These are phyloP conservation scores for Boletus rex-veris DNA, from an alignment of 768 basidiomycete genomes.

Conservation along the genomic window DNA sequence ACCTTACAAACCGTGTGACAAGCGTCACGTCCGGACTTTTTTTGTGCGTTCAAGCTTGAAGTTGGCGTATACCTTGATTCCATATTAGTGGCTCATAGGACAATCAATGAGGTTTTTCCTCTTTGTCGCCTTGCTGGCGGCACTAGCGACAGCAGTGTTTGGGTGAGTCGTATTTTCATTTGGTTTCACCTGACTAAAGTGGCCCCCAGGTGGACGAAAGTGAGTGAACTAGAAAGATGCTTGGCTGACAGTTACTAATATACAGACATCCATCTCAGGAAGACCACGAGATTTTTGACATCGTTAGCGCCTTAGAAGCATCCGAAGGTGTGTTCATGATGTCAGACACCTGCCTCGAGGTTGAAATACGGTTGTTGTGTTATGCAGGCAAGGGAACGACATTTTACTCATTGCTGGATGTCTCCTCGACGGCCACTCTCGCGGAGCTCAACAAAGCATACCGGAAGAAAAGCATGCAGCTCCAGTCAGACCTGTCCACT, in stretches of 20 bases:
- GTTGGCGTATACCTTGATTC: not conserved
- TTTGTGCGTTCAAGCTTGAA: not conserved
- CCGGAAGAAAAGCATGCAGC: slow-evolving; percentile 81
- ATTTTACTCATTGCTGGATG: slow-evolving; percentile 92
- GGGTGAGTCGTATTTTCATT: slow-evolving; percentile 48
- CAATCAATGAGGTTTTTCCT: slow-evolving; percentile 48
- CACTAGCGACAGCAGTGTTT: slow-evolving; percentile 48
- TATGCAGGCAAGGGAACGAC: slow-evolving; percentile 78
- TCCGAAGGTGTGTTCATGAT: slow-evolving; percentile 59
- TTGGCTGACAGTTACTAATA: slow-evolving; percentile 6
- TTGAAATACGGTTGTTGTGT: not conserved
- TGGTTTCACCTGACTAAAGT: not conserved
- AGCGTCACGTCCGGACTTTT: not conserved
- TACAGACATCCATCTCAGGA: slow-evolving; percentile 45
- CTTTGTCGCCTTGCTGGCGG: slow-evolving; percentile 46
- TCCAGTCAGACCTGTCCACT: slow-evolving; percentile 65
- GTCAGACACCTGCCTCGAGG: not conserved
- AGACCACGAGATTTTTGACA: slow-evolving; percentile 95
- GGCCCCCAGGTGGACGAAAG: slow-evolving; percentile 67
- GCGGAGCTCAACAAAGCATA: slow-evolving; percentile 86
- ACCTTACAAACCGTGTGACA: not conserved
- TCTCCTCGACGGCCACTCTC: slow-evolving; percentile 68
- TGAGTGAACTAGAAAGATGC: slow-evolving; percentile 23
- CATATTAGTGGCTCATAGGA: not conserved
- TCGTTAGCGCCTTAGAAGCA: slow-evolving; percentile 75